phyloP scores from a whole-genome alignment of 2,329 filamentous ascomycete species.

The Colletotrichum tropicale region DNA sequence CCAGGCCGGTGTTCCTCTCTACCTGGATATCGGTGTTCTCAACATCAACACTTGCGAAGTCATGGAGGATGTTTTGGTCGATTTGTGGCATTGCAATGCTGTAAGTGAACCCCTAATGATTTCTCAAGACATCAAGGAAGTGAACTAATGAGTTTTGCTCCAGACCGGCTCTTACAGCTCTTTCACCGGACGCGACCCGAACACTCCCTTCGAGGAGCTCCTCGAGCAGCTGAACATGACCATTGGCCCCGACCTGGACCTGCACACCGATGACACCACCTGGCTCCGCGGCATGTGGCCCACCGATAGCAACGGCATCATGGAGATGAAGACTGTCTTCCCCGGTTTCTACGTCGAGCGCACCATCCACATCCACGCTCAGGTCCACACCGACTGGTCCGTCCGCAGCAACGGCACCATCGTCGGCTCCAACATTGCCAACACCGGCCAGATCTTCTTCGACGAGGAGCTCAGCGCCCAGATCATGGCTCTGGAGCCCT shows the following conservation, averaged over 20 bases:
- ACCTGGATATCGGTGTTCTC: slow-evolving; percentile 28
- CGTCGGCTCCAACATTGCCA: slow-evolving; percentile 34
- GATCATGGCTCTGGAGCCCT: slow-evolving; percentile 55
- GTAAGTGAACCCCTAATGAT: neutral
- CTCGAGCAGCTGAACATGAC: slow-evolving; percentile 12
- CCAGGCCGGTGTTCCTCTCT: slow-evolving; percentile 45
- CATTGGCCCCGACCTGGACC: slow-evolving; percentile 3
- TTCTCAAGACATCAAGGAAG: neutral
- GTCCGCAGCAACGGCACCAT: slow-evolving; percentile 16
- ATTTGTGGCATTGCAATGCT: slow-evolving; percentile 16
- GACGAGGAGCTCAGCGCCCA: slow-evolving; percentile 2
- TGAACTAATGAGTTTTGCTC: neutral
- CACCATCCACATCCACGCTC: slow-evolving; percentile 51
- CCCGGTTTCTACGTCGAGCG: slow-evolving; percentile 50
- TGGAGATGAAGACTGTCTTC: slow-evolving; percentile 46
- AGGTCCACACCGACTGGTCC: slow-evolving; percentile 41
- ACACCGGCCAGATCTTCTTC: slow-evolving; percentile 13
- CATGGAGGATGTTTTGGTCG: slow-evolving; percentile 2
- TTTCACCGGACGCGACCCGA: neutral
- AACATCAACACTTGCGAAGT: slow-evolving; percentile 24
- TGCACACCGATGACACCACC: slow-evolving; percentile 11
- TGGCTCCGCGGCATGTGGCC: slow-evolving; percentile 18
- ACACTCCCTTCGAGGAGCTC: slow-evolving; percentile 11
- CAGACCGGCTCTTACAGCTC: slow-evolving; percentile 17
- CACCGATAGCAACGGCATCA: slow-evolving; percentile 25